Conservation (phyloP, 768 basidiomycete species). For the Cystobasidium tubakii region DNA sequence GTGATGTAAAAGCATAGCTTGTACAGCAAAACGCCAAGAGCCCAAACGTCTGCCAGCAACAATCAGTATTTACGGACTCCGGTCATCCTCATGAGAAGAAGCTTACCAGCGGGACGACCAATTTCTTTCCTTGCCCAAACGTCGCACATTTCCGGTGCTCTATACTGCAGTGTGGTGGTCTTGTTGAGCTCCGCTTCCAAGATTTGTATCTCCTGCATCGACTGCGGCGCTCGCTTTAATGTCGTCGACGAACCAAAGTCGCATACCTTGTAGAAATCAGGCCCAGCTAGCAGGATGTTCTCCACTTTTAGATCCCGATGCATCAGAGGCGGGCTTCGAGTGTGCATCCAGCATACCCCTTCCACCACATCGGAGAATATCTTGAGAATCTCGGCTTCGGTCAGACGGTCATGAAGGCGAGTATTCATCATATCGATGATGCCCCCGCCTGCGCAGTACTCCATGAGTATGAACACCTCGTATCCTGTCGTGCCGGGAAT, state of each 20-base stretch:
- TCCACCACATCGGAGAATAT: constrained; percentile 98
- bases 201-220: constrained; percentile 73
- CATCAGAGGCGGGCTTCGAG: constrained; percentile 76
- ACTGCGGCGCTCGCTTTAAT: constrained; percentile 65
- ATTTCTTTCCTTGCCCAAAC: constrained; percentile 72
- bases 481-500: constrained; percentile 60
- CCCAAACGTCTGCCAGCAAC: constrained; percentile 73
- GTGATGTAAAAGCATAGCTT: constrained; percentile 99
- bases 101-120: constrained; percentile 46
- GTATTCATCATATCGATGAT: constrained; percentile 99
- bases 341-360: constrained; percentile 65
- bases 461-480: constrained; percentile 99
- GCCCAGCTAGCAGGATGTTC: constrained; percentile 85
- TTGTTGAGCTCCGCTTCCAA: constrained; percentile 86
- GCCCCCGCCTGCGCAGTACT: constrained; percentile 79
- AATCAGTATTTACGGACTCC: constrained; percentile 16
- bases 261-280: constrained; percentile 84
- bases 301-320: constrained; percentile 99
- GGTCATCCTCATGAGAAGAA: not conserved
- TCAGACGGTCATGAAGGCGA: constrained; percentile 83
- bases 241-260: constrained; percentile 92
- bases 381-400: constrained; percentile 91
- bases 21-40: constrained; percentile 89
- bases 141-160: constrained; percentile 99
- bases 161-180: constrained; percentile 92